A percentile compares a stretch with the other conserved stretches of the same genome.
Evolutionary conservation across 1,284 basidiomycete species (phyloP).

Genomic region (Moesziomyces sp.): DNA sequence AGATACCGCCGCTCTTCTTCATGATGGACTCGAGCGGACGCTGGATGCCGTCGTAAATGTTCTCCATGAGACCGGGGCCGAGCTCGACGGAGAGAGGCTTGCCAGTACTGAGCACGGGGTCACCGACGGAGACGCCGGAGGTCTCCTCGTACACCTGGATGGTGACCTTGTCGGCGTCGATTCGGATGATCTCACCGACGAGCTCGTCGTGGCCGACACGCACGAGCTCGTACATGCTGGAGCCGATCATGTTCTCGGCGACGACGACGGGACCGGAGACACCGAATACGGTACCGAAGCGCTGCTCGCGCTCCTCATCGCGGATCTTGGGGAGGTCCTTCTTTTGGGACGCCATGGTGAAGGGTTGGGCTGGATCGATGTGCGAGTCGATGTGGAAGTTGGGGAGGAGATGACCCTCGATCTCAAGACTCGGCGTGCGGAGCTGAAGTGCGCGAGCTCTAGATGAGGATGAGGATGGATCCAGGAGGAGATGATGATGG

Average conservation of each 20-base stretch:
- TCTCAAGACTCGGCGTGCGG: background rate
- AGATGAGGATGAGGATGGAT: background rate
- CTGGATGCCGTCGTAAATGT: slow-evolving; percentile 82
- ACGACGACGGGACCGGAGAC: slow-evolving; percentile 67
- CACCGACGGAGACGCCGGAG: slow-evolving; percentile 83
- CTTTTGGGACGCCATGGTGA: slow-evolving; percentile 60
- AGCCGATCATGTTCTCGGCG: slow-evolving; percentile 67
- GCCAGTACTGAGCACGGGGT: slow-evolving; percentile 95
- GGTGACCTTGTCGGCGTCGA: slow-evolving; percentile 74
- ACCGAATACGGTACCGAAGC: slow-evolving; percentile 62
- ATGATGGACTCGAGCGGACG: slow-evolving; percentile 81
- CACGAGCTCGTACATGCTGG: slow-evolving; percentile 68
- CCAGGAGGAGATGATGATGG: background rate
- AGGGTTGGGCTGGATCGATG: slow-evolving; percentile 31
- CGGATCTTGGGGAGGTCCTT: slow-evolving; percentile 66
- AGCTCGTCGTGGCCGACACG: slow-evolving; percentile 67
- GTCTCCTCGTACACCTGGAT: slow-evolving; percentile 99
- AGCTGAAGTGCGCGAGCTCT: background rate
- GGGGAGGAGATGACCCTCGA: background rate
- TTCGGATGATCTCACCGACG: slow-evolving; percentile 67
- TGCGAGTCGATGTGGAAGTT: background rate
- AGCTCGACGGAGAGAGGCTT: slow-evolving; percentile 98
- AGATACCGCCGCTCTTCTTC: slow-evolving; percentile 96
- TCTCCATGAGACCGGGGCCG: slow-evolving; percentile 96
- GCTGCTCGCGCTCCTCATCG: slow-evolving; percentile 64